Conservation (phyloP, 1,139 yeast species). For the Geotrichum siamense region DNA sequence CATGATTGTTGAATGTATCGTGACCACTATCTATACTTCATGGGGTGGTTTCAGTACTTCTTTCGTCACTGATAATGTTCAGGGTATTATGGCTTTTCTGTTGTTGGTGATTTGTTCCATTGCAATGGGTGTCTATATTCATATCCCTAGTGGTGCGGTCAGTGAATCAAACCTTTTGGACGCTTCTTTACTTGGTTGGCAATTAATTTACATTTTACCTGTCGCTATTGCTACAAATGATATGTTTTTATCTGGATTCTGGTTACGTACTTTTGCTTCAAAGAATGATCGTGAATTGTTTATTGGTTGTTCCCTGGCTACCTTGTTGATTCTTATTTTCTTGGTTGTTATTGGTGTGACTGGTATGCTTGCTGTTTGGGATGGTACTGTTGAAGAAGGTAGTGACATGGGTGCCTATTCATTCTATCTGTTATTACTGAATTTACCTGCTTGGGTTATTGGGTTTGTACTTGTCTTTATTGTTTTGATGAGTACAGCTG, state of each 20-base stretch:
- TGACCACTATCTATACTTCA: conserved; percentile 79
- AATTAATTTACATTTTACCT: conserved; percentile 71
- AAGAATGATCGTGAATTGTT: conserved; percentile 65
- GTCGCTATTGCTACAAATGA: conserved; percentile 88
- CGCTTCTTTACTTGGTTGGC: conserved; percentile 76
- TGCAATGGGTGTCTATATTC: conserved; percentile 72
- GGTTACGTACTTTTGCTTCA: conserved; percentile 92
- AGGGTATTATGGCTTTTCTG: conserved; percentile 66
- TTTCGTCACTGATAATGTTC: conserved; percentile 80
- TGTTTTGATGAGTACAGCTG: conserved; percentile 71
- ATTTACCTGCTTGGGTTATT: conserved; percentile 82
- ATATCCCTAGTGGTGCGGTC: conserved; percentile 57
- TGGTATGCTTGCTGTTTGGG: conserved; percentile 88
- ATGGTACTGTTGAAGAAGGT: conserved; percentile 52
- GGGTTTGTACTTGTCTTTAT: conserved; percentile 76
- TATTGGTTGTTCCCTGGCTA: conserved; percentile 70
- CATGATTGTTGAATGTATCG: conserved; percentile 77
- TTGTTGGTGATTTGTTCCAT: conserved; percentile 64
- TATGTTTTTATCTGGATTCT: conserved; percentile 83
- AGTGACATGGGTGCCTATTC: conserved; percentile 58
- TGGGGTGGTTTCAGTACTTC: conserved; percentile 89
- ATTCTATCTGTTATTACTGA: conserved; percentile 59
- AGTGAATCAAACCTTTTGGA: conserved; percentile 60
- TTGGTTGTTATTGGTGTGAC: conserved; percentile 71
- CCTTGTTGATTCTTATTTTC: conserved; percentile 55